Base-by-base conservation (phyloP, 106 monocot genomes). In the Phalaenopsis aphrodite region DNA sequence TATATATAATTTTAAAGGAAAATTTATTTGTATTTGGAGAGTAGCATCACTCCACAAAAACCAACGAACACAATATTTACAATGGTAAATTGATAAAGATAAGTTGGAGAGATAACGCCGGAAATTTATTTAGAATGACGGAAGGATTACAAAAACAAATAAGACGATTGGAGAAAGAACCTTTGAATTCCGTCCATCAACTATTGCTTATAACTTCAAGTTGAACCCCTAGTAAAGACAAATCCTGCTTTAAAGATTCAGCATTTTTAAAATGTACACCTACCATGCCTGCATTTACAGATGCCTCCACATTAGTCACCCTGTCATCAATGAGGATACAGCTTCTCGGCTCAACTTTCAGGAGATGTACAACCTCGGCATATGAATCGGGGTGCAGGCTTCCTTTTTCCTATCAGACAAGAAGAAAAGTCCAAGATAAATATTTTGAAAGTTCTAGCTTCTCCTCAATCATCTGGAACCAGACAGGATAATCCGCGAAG, bases 401-500 rank as follows among this genome's bases (percentile, higher is more conserved):
- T 95, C 41, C 92, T 79, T 61, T 90, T 95, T 45, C 95, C 92
- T 5, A 83, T 83, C 69, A 56, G 66, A 77, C 98, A 98, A 23
- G 98, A 98, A 82, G 92, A 98, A 58, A 98, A 98, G 94, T 92
- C 98, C 98, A 98, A 41, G 94, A 89, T 81, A 98, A 84, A 79
- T 94, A 98, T 30, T 92, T 84, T 2, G 98, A 94, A 42, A 94
- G 86, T 77, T 87, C 88, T 73, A 98, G 71, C 83, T 98, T 98
- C 75, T 98, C 92, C 79, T 98, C 98, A 75, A 98, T 88, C 87
- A 98, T 85, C 78, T n/a, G 84, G 78, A 81, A 98, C 98, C 98
- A 98, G 15, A 89, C 78, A 72, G 98, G 98, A 85, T 98, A 98
- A 69, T 98, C 94, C 78, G 98, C 94, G 81, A 98, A 98, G 58